A percentile compares a stretch with the other conserved stretches of the same genome.
phyloP scores from a whole-genome alignment of 192 early-diverging fungal genomes.

The Coemansia sp. region DNA sequence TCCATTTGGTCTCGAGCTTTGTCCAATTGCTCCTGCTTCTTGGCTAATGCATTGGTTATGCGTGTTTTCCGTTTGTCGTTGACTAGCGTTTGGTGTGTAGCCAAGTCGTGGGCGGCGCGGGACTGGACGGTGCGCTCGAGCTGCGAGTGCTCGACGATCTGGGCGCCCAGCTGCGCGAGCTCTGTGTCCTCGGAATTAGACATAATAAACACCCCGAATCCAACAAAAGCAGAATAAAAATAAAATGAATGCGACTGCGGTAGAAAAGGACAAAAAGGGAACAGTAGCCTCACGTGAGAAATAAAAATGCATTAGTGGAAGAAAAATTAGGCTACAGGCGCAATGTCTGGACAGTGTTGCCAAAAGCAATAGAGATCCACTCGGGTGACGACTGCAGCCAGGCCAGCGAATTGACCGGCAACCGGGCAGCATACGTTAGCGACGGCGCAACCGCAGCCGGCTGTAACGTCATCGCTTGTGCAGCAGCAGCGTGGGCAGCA shows the following conservation, averaged over 20 bases:
- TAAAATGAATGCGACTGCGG: neutral
- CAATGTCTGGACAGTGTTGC: constrained; percentile 81
- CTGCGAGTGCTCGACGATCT: constrained; percentile 59
- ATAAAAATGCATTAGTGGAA: neutral
- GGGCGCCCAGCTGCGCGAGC: constrained; percentile 42
- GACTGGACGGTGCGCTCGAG: constrained; percentile 68
- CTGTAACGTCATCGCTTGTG: constrained; percentile 36
- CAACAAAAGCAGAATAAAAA: neutral
- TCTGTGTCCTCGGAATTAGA: neutral
- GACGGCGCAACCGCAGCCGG: constrained; percentile 57
- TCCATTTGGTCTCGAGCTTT: constrained; percentile 15
- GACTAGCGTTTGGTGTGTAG: constrained; percentile 59
- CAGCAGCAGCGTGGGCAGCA: constrained; percentile 52
- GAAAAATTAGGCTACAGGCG: constrained; percentile 58
- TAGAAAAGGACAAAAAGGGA: neutral
- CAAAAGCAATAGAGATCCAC: constrained; percentile 89
- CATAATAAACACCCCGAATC: neutral
- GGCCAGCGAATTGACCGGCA: constrained; percentile 76
- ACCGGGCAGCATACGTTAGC: constrained; percentile 72
- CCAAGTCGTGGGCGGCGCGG: constrained; percentile 62
- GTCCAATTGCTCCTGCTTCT: constrained; percentile 25
- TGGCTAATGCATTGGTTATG: constrained; percentile 18
- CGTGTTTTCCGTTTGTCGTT: constrained; percentile 69
- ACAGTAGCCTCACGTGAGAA: neutral
- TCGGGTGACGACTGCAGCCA: constrained; percentile 80